Percentiles rank a stretch among this genome's conserved stretches.
phyloP scores from a whole-genome alignment of 1,139 yeast species.

The Yamadazyma pseudoaaseri region DNA sequence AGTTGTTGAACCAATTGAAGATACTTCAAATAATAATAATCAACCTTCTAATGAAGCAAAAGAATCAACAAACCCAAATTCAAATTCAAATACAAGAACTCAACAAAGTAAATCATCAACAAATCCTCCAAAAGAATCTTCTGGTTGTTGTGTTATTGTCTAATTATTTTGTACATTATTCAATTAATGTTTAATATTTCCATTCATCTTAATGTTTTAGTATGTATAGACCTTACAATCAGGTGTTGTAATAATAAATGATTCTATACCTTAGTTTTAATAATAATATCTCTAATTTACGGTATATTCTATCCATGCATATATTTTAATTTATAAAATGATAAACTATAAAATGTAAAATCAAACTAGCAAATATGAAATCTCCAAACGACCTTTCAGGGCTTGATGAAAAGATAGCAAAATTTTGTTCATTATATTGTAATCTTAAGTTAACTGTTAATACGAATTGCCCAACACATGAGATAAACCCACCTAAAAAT shows the following conservation, averaged over 20 bases:
- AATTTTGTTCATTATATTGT: conserved; percentile 43
- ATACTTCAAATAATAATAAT: conserved; percentile 9
- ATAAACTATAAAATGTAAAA: conserved; percentile 83
- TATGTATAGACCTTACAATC: conserved; percentile 9
- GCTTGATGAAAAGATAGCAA: conserved; percentile 33
- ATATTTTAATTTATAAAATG: conserved; percentile 76
- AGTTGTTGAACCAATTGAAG: conserved; percentile 4
- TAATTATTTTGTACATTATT: conserved; percentile 13
- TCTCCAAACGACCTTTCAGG: conserved; percentile 90
- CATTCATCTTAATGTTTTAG: conserved; percentile 2
- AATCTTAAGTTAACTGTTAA: conserved; percentile 77
- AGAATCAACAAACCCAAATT: conserved; percentile 8
- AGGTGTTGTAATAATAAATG: conserved; percentile 11
- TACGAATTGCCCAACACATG: conserved; percentile 95
- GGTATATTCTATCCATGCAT: conserved; percentile 1
- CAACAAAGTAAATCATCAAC: conserved; percentile 15
- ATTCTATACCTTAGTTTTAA: neutral
- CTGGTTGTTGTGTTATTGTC: conserved; percentile 48
- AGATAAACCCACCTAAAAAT: conserved; percentile 86
- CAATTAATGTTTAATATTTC: conserved; percentile 1
- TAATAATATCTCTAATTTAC: neutral
- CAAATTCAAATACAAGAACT: conserved; percentile 13
- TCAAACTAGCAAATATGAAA: conserved; percentile 80
- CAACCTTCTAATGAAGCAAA: conserved; percentile 7
- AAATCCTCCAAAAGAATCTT: conserved; percentile 33